Percentiles rank a stretch among this genome's conserved stretches.
These are phyloP conservation scores for Wolfiporia cocos DNA, from an alignment of 1,284 basidiomycete genomes.

Conservation along the genomic window DNA sequence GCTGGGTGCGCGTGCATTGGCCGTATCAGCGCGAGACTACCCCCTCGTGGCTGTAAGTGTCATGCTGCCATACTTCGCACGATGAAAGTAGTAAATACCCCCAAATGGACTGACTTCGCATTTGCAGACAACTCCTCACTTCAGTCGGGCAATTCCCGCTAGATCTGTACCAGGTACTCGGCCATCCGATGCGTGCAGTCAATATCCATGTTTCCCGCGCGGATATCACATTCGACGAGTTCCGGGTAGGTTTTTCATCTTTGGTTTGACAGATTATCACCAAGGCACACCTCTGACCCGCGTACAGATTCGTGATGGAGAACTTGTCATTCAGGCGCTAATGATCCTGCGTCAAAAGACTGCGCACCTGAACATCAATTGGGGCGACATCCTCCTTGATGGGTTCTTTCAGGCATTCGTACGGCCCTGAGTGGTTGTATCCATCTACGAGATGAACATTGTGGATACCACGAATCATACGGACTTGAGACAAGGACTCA, in stretches of 20 bases:
- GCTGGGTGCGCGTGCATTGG: slow-evolving; percentile 32
- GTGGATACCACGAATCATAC: neutral
- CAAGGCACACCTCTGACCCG: neutral
- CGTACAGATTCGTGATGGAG: slow-evolving; percentile 32
- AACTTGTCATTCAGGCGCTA: slow-evolving; percentile 30
- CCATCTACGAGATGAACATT: neutral
- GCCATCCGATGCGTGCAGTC: slow-evolving; percentile 26
- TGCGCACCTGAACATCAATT: slow-evolving; percentile 14
- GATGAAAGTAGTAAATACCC: neutral
- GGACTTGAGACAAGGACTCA: no score
- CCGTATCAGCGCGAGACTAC: slow-evolving; percentile 15
- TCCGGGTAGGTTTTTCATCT: slow-evolving; percentile 23
- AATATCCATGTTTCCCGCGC: slow-evolving; percentile 31
- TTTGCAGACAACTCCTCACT: slow-evolving; percentile 19
- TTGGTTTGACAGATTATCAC: neutral
- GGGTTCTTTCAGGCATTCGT: slow-evolving; percentile 11
- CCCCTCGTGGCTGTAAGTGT: slow-evolving; percentile 17
- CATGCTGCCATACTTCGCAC: slow-evolving; percentile 2
- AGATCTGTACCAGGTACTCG: slow-evolving; percentile 22
- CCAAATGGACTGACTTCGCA: neutral
- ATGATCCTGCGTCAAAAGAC: slow-evolving; percentile 16
- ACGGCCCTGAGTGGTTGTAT: neutral
- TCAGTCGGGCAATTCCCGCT: slow-evolving; percentile 24
- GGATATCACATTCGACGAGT: slow-evolving; percentile 37
- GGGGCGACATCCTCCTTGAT: slow-evolving; percentile 21